phyloP scores from a whole-genome alignment of 163 green algal species.

The Chloromonas sp. region DNA sequence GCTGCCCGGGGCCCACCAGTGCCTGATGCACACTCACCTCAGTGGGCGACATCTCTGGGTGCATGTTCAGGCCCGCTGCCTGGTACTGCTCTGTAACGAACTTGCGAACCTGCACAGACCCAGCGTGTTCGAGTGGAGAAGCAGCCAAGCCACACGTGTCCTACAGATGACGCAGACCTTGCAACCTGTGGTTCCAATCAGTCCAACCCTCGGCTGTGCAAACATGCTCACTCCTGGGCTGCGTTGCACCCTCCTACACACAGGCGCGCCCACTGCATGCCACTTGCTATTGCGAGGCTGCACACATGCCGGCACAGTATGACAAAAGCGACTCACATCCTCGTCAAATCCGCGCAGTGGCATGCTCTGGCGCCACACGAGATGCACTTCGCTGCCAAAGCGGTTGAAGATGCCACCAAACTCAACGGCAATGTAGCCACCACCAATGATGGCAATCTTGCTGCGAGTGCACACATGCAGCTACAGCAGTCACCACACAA shows the following conservation, averaged over 20 bases:
- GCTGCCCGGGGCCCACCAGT: no score
- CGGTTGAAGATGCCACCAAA: constrained; percentile 89
- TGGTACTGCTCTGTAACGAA: constrained; percentile 58
- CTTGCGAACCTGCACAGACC: constrained; percentile 40
- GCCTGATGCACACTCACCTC: constrained; percentile 22
- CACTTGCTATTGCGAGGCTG: no score
- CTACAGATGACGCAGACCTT: no score
- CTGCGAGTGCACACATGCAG: background rate
- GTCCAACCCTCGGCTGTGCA: no score
- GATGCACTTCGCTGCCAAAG: constrained; percentile 77
- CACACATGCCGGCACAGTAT: no score
- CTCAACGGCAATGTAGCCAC: constrained; percentile 86
- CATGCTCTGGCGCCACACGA: constrained; percentile 69
- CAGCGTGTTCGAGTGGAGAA: no score
- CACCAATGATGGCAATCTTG: constrained; percentile 64
- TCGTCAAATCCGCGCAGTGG: constrained; percentile 71
- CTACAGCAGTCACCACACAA: no score
- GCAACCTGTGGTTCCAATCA: no score
- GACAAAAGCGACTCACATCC: constrained; percentile 47
- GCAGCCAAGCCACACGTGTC: no score
- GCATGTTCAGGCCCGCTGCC: constrained; percentile 65
- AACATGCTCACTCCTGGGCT: no score
- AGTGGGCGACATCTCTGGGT: constrained; percentile 49
- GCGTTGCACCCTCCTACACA: no score
- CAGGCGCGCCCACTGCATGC: no score